Base-by-base conservation (phyloP, 2,329 filamentous ascomycete species). In the Claviceps capensis region DNA sequence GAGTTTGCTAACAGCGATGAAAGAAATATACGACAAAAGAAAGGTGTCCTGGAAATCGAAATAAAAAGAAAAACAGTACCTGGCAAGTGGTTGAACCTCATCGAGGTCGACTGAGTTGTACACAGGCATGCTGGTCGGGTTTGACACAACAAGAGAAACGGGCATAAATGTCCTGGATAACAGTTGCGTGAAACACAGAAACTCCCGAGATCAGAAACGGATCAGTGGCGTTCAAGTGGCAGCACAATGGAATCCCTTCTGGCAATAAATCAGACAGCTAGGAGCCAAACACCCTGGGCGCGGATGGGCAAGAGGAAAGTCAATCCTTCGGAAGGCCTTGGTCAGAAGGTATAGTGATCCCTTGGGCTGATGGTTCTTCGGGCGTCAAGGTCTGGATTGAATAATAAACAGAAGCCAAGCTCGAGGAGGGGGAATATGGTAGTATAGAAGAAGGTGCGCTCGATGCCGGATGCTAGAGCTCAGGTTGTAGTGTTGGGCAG, bases 11-110 rank as follows among this genome's bases (percentile, higher is more conserved):
- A 49, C 34, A 48, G 53, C 51, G 9, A 57, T 54, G 48, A 41
- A 7, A 3, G 1, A 5, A 22, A 7, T 13, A 4, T 2, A 41
- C 2, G 7, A 45, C 13, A 62, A 66, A 52, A 67, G 62, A 70
- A 60, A 64, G 63, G 66, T 34, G 13, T 67, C 69, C 72, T 67
- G 67, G 69, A 65, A 66, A 60, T 59, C 64, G 45, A 54, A 65
- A 61, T 59, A 65, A 70, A 66, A 66, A 66, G 70, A 71, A 73
- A 73, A 73, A 72, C 74, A 78, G 70, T 81, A 81, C 78, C 78
- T 81, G 71, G 75, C 72, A 64, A 78, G 73, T 63, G 75, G 76
- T 64, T 77, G 72, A 68, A 77, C 75, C 68, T 80, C 76, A 66
- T 78, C 75, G 69, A 78, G 72, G 64, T 79, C 75, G 67, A 73